These are phyloP conservation scores for Fraxinus americana DNA, from an alignment of 257 asterid genomes.

Conservation along the genomic window DNA sequence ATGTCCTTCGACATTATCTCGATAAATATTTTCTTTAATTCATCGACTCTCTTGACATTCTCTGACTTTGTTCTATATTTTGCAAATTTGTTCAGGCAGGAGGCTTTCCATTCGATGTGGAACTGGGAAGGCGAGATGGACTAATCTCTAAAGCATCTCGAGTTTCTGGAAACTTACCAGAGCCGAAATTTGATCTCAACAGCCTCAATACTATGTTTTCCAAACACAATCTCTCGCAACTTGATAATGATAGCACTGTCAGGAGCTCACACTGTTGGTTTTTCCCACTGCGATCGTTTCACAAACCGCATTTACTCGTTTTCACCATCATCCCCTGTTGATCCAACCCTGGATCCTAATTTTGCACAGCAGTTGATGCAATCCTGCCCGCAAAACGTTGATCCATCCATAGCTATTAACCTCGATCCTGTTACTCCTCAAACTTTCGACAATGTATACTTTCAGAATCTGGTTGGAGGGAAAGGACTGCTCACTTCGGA, in stretches of 20 bases:
- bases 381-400: constrained; percentile 55
- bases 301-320: constrained; percentile 62
- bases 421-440: constrained; percentile 64
- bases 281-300: constrained; percentile 74
- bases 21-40: neutral
- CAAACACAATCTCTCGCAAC: constrained; percentile 44
- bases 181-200: constrained; percentile 45
- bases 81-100: constrained; percentile 51
- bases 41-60: neutral
- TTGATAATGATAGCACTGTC: constrained; percentile 73
- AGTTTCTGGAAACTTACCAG: constrained; percentile 63
- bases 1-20: neutral
- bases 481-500: constrained; percentile 77
- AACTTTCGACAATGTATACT: constrained; percentile 62
- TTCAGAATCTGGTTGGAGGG: constrained; percentile 56
- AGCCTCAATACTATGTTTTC: constrained; percentile 52
- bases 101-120: constrained; percentile 62
- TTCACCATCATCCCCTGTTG: constrained; percentile 44
- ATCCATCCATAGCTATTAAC: constrained; percentile 48
- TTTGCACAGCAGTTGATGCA: constrained; percentile 63
- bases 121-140: constrained; percentile 78
- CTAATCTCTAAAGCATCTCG: constrained; percentile 49
- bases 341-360: constrained; percentile 59
- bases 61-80: neutral
- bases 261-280: constrained; percentile 72